Evolutionary conservation across 2,329 filamentous ascomycete species (phyloP).

Genomic region (Ceratocystis papillata): DNA sequence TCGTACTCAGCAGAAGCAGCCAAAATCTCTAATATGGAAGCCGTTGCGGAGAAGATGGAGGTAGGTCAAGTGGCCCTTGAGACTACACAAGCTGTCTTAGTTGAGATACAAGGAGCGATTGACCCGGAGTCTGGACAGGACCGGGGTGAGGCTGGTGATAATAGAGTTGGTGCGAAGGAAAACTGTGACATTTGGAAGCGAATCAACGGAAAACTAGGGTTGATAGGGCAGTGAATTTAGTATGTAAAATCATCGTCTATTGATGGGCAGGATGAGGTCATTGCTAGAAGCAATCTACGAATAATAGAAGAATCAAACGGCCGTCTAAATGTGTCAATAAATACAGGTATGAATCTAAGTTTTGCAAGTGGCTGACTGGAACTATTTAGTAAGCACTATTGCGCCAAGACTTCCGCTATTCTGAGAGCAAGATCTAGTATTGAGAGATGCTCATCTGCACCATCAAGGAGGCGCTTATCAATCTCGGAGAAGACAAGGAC

Average conservation of each 20-base stretch:
- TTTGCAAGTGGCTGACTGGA: too few relatives aligned
- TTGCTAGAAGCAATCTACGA: background rate
- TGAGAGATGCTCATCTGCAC: conserved; percentile 86
- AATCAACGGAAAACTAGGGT: conserved; percentile 44
- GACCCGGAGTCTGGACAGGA: conserved; percentile 31
- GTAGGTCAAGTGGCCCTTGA: conserved; percentile 47
- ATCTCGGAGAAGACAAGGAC: conserved; percentile 82
- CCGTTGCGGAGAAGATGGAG: conserved; percentile 50
- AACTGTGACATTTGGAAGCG: conserved; percentile 40
- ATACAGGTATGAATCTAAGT: too few relatives aligned
- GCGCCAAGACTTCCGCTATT: conserved; percentile 60
- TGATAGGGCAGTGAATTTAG: conserved; percentile 35
- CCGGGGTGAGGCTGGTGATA: conserved; percentile 23
- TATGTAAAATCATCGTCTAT: background rate
- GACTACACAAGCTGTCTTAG: conserved; percentile 40
- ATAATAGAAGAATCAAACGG: background rate
- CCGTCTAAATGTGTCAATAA: background rate
- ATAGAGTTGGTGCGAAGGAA: conserved; percentile 23
- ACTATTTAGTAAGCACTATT: conserved; percentile 26
- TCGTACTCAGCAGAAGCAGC: conserved; percentile 49
- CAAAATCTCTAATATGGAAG: conserved; percentile 48
- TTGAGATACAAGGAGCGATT: conserved; percentile 41
- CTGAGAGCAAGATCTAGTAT: conserved; percentile 76
- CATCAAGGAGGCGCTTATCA: conserved; percentile 89
- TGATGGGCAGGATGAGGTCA: background rate